Conservation (phyloP, 345 rosid genomes). For the Balakata baccata region DNA sequence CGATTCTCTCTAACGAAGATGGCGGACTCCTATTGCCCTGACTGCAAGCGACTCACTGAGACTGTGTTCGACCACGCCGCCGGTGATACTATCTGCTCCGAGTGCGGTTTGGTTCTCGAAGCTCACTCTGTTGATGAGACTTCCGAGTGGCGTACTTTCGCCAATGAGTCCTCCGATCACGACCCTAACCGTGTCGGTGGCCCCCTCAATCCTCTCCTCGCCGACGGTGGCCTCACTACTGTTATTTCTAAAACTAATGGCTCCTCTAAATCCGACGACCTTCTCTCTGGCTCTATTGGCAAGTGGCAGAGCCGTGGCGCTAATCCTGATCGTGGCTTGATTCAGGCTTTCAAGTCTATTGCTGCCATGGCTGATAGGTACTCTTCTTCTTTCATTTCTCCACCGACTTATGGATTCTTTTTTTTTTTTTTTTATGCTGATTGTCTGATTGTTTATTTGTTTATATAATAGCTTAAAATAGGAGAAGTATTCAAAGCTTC, state of each 20-base stretch:
- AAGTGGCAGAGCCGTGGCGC: slow-evolving; percentile 42
- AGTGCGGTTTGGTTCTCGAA: slow-evolving; percentile 49
- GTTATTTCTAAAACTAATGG: slow-evolving; percentile 37
- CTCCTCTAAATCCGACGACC: slow-evolving; percentile 26
- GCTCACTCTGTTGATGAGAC: slow-evolving; percentile 43
- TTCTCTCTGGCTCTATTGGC: slow-evolving; percentile 24
- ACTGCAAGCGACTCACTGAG: slow-evolving; percentile 42
- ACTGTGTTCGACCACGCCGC: slow-evolving; percentile 45
- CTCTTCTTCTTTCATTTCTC: not conserved
- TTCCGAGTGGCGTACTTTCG: slow-evolving; percentile 50
- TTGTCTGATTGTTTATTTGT: not conserved
- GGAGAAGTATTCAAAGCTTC: not conserved
- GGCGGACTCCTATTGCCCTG: slow-evolving; percentile 42
- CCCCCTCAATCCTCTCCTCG: slow-evolving; percentile 40
- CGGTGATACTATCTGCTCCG: slow-evolving; percentile 48
- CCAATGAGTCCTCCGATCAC: slow-evolving; percentile 34
- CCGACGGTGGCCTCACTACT: slow-evolving; percentile 41
- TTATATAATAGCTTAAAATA: too few species aligned
- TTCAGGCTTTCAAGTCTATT: slow-evolving; percentile 42
- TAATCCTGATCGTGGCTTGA: slow-evolving; percentile 35
- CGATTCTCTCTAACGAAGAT: slow-evolving; percentile 11
- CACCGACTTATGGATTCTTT: not conserved
- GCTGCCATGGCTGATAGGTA: slow-evolving; percentile 46
- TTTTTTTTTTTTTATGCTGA: not conserved
- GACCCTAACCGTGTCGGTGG: slow-evolving; percentile 52